Evolutionary conservation across 306 rosid species (phyloP).

Genomic region (Begonia fuchsioides): DNA sequence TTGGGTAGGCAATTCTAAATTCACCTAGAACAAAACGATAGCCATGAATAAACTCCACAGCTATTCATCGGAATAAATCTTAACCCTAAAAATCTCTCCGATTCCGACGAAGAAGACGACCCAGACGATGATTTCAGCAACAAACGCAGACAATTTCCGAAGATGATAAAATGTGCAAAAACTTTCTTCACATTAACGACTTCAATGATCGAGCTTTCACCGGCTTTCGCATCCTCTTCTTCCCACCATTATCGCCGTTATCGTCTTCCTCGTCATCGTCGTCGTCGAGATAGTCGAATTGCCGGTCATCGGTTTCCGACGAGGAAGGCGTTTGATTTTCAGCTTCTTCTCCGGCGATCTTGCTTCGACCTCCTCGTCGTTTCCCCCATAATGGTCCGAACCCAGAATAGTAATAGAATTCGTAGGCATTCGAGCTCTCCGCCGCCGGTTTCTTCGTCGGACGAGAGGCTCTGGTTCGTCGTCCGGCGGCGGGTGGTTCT

Average conservation of each 20-base stretch:
- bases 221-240: conserved; percentile 60
- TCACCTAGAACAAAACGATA: background rate
- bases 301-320: conserved; percentile 12
- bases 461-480: background rate
- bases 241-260: conserved; percentile 26
- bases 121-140: conserved; percentile 48
- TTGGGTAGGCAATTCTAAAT: background rate
- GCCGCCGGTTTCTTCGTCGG: conserved; percentile 4
- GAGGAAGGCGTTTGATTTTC: conserved; percentile 3
- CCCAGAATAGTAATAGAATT: conserved; percentile 78
- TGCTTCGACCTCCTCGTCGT: conserved; percentile 28
- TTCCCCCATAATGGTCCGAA: conserved; percentile 63
- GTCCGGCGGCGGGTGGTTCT: background rate
- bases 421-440: conserved; percentile 31
- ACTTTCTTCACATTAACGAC: conserved; percentile 47
- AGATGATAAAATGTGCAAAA: too few relatives aligned
- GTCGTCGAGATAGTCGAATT: conserved; percentile 22
- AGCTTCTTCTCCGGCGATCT: conserved; percentile 7
- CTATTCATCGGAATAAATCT: background rate
- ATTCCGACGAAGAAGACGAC: background rate
- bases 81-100: conserved; percentile 1
- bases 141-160: background rate
- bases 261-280: conserved; percentile 25
- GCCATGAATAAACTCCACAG: background rate
- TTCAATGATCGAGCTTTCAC: conserved; percentile 79